Base-by-base conservation (phyloP, 192 early-diverging fungal genomes). In the Gigaspora rosea region DNA sequence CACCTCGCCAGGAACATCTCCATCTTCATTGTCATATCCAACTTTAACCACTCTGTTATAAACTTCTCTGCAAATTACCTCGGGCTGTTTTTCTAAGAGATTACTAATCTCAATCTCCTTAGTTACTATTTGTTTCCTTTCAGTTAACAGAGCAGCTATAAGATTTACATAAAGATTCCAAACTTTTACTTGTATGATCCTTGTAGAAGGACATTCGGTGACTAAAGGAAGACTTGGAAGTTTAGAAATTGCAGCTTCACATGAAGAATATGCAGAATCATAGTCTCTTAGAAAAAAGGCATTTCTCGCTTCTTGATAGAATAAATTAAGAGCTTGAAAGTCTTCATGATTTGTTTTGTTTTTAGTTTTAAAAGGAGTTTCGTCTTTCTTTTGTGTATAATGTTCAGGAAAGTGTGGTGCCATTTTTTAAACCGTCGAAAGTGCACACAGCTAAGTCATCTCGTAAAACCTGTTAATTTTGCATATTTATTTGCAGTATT, bases 1-100 rank as follows among this genome's bases (percentile, higher is more conserved):
- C 5, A 80, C 75, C 65, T 84, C 79, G n/a, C 83, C 80, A 73
- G 81, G 80, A 46, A 84, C 78, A 66, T 84, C 77, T 7, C 83
- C 80, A 33, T 80, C 81, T 15, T 78, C n/a, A n/a, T 81, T 77
- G 18, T 48, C 67, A 79, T 82, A 84, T 16, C 80, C 83, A 0
- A 81, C 47, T 11, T 15, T 76, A 48, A 82, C 74, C 1, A 84
- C 69, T 62, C 74, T 57, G 41, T 49, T 67, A 80, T 80, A 84
- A 18, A 84, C 54, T 41, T 82, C 83, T 33, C 41, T 74, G 48
- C 80, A 79, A 32, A 84, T 51, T 36, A 73, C 69, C 50, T 80
- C 78, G 8, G 80, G 71, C 52, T 69, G 75, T 50, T 76, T 63
- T 64, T 82, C 78, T 59, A 75, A 35, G n/a, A 75, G 35, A 33